Evolutionary conservation across 305 asterid species (phyloP).

Genomic region (Fraxinus nigra): DNA sequence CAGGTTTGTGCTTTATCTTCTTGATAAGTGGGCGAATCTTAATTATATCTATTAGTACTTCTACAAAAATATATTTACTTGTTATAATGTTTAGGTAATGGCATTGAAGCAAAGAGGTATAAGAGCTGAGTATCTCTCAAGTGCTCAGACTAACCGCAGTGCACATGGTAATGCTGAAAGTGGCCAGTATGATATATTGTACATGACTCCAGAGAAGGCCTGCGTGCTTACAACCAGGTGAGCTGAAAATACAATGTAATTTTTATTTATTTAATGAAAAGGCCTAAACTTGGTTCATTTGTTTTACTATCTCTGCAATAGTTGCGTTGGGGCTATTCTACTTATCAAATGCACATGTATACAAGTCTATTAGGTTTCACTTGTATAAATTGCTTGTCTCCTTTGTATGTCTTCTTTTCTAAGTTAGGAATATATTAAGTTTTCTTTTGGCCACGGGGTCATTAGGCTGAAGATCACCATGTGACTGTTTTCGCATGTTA

Average conservation of each 20-base stretch:
- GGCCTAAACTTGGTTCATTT: constrained; percentile 1
- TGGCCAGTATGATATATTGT: constrained; percentile 63
- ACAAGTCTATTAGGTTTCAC: background rate
- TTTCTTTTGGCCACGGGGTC: background rate
- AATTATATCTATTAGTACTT: background rate
- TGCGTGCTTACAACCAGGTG: constrained; percentile 60
- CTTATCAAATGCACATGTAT: background rate
- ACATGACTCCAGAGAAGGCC: constrained; percentile 94
- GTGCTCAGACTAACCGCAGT: constrained; percentile 65
- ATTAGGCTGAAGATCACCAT: background rate
- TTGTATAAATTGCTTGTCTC: background rate
- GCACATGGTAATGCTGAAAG: constrained; percentile 64
- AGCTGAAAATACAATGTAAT: background rate
- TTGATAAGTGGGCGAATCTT: background rate
- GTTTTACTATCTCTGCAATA: background rate
- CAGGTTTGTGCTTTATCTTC: constrained; percentile 46
- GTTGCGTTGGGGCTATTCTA: background rate
- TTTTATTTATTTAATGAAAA: background rate
- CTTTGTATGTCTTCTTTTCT: background rate
- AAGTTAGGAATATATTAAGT: background rate
- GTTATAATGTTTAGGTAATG: constrained; percentile 60
- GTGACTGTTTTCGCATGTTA: background rate
- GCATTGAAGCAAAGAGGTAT: constrained; percentile 86
- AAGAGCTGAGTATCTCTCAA: constrained; percentile 75
- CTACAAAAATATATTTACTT: background rate